These are phyloP conservation scores for Myrica gale DNA, from an alignment of 306 rosid species.

Conservation along the genomic window DNA sequence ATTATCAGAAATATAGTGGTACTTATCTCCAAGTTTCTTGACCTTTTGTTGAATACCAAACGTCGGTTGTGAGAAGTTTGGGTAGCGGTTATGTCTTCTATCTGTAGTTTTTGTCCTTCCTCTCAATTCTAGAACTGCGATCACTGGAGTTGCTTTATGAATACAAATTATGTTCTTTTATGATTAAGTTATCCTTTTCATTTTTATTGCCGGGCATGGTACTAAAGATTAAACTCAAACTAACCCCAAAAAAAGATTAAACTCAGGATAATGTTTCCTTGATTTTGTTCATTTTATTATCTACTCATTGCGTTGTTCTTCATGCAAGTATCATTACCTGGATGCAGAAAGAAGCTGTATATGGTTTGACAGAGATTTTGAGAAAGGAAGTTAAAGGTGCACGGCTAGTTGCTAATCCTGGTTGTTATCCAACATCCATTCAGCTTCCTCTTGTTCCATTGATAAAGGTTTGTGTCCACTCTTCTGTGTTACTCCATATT, in stretches of 20 bases:
- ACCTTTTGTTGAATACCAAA: background rate
- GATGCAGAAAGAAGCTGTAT: conserved; percentile 82
- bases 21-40: background rate
- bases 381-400: conserved; percentile 72
- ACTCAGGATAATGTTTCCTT: background rate
- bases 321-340: conserved; percentile 29
- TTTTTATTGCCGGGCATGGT: too few species aligned
- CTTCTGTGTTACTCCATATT: conserved; percentile 12
- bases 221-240: too few species aligned
- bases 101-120: too few species aligned
- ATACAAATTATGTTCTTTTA: too few species aligned
- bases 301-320: conserved; percentile 4
- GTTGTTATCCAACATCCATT: conserved; percentile 93
- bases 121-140: too few species aligned
- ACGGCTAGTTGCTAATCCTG: conserved; percentile 91
- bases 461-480: conserved; percentile 58
- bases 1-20: background rate
- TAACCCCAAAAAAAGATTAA: too few species aligned
- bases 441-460: conserved; percentile 94
- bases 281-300: background rate
- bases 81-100: background rate
- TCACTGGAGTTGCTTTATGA: too few species aligned
- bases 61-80: background rate
- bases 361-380: conserved; percentile 87
- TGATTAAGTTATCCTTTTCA: too few species aligned